Evolutionary conservation across 2,329 filamentous ascomycete genomes (phyloP).

Genomic region (Penicillium palitans): DNA sequence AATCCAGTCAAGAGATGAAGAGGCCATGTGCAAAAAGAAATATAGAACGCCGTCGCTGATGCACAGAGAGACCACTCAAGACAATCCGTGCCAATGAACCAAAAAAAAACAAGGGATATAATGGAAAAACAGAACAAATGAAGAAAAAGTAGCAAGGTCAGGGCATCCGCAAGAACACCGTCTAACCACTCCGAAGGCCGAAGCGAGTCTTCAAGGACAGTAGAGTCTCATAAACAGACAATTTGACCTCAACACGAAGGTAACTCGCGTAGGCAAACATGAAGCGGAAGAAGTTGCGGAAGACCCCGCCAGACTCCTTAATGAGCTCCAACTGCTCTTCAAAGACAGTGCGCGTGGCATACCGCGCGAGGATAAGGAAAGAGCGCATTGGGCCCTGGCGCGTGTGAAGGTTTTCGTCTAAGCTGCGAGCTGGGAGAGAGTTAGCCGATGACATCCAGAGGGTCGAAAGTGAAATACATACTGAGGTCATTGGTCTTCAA

Average conservation of each 20-base stretch:
- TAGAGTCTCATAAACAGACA: slow-evolving; percentile 60
- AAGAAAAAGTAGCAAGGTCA: not conserved
- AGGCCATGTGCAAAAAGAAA: slow-evolving; percentile 7
- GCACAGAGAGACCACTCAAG: slow-evolving; percentile 26
- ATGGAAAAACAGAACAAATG: slow-evolving; percentile 9
- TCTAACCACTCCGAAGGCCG: slow-evolving; percentile 39
- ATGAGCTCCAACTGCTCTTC: slow-evolving; percentile 59
- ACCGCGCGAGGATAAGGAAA: slow-evolving; percentile 65
- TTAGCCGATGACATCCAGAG: slow-evolving; percentile 1
- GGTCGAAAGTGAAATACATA: slow-evolving; percentile 36
- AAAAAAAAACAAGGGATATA: slow-evolving; percentile 15
- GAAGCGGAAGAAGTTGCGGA: slow-evolving; percentile 55
- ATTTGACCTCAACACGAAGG: slow-evolving; percentile 57
- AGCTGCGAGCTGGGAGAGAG: slow-evolving; percentile 62
- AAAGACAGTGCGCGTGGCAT: slow-evolving; percentile 63
- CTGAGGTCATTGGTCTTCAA: slow-evolving; percentile 96
- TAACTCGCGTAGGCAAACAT: slow-evolving; percentile 56
- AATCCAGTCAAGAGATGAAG: not conserved
- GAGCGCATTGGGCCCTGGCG: slow-evolving; percentile 60
- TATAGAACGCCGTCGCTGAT: slow-evolving; percentile 33
- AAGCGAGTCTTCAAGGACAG: slow-evolving; percentile 53
- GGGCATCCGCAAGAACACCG: not conserved
- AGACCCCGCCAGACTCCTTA: slow-evolving; percentile 49
- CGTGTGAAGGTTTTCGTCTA: slow-evolving; percentile 76
- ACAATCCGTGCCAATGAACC: slow-evolving; percentile 23